Evolutionary conservation across 805 yeast species (phyloP).

Genomic region (Wickerhamomyces chambardii): DNA sequence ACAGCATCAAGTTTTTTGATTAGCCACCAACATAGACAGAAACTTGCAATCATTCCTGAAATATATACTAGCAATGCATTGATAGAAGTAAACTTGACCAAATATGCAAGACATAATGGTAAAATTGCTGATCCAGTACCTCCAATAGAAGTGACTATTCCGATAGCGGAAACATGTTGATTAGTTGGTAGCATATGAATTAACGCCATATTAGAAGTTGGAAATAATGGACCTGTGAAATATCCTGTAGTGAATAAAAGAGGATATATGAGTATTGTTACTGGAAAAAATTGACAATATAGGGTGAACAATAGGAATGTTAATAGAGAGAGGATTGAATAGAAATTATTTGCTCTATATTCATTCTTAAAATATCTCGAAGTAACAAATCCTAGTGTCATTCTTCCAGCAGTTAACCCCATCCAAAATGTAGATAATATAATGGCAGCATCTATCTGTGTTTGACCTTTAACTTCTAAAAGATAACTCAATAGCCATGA

Average conservation of each 20-base stretch:
- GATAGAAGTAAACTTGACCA: conserved; percentile 11
- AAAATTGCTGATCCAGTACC: conserved; percentile 77
- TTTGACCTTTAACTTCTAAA: conserved; percentile 42
- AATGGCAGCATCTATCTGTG: conserved; percentile 40
- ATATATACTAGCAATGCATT: too few species aligned
- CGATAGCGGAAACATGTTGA: conserved; percentile 58
- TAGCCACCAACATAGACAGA: not conserved
- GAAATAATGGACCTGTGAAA: conserved; percentile 63
- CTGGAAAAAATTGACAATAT: conserved; percentile 27
- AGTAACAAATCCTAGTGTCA: conserved; percentile 47
- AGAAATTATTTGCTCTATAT: conserved; percentile 24
- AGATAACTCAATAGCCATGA: conserved; percentile 66
- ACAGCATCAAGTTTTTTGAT: not conserved
- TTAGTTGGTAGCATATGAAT: conserved; percentile 52
- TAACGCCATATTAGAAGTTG: conserved; percentile 61
- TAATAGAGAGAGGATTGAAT: conserved; percentile 23
- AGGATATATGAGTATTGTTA: conserved; percentile 25
- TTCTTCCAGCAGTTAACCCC: conserved; percentile 59
- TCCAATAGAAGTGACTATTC: conserved; percentile 70
- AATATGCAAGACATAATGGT: conserved; percentile 54
- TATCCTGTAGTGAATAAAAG: conserved; percentile 43
- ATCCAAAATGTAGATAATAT: conserved; percentile 67
- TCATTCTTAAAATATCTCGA: conserved; percentile 36
- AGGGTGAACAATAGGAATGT: conserved; percentile 7
- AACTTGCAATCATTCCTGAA: not conserved